Percentiles rank a stretch among this genome's conserved stretches.
Evolutionary conservation across 768 basidiomycete genomes (phyloP).

Genomic region (Serendipita vermifera): DNA sequence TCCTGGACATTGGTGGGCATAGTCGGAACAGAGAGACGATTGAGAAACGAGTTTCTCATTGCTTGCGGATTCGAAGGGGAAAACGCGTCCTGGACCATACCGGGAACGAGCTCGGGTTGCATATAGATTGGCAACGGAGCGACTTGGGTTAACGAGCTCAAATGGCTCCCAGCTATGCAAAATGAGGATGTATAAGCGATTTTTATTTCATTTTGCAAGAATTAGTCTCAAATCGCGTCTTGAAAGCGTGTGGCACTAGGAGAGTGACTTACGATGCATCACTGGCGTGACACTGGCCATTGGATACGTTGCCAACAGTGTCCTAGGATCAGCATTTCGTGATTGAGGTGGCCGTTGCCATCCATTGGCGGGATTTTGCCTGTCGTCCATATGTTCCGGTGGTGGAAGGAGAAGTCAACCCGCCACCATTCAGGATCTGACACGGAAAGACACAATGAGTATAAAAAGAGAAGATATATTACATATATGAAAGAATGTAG

Average conservation of each 20-base stretch:
- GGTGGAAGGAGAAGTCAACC: not conserved
- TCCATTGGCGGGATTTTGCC: not conserved
- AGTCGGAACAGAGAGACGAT: not conserved
- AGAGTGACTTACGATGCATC: not conserved
- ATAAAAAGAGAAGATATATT: not conserved
- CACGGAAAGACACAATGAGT: not conserved
- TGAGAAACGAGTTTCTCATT: too few species aligned
- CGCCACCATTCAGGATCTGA: not conserved
- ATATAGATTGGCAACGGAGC: conserved; percentile 8
- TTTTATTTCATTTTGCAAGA: not conserved
- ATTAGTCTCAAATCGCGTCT: not conserved
- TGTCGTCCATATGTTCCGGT: not conserved
- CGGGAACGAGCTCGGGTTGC: not conserved
- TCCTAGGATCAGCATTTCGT: conserved; percentile 1
- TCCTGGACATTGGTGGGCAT: not conserved
- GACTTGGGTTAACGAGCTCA: not conserved
- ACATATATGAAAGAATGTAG: too few species aligned
- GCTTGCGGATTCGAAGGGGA: not conserved
- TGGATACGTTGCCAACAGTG: conserved; percentile 1
- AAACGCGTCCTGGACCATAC: conserved; percentile 1
- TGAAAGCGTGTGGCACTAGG: too few species aligned
- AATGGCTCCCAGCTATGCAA: conserved; percentile 1
- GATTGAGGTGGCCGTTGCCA: not conserved
- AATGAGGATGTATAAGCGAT: not conserved
- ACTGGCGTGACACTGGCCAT: conserved; percentile 6